Percentiles rank a stretch among this genome's conserved stretches.
Evolutionary conservation across 148 eudicot species (phyloP).

Genomic region (Heliamphora exappendiculata): DNA sequence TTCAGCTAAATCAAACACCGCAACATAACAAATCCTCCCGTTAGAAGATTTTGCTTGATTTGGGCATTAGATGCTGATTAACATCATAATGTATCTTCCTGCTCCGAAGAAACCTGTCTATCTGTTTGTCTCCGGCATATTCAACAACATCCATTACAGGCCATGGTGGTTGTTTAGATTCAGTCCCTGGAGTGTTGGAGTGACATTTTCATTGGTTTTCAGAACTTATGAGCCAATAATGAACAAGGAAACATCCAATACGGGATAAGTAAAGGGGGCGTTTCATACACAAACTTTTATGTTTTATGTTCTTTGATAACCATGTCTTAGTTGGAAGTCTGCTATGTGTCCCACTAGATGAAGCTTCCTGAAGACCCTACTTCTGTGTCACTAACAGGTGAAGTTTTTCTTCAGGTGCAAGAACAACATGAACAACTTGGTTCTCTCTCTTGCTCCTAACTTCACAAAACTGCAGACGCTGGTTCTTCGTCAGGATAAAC

Average conservation of each 20-base stretch:
- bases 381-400: neutral
- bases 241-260: neutral
- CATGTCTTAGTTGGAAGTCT: no score
- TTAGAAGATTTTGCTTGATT: no score
- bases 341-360: no score
- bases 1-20: no score
- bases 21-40: no score
- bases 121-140: neutral
- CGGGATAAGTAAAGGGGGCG: neutral
- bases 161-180: neutral
- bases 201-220: neutral
- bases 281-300: neutral
- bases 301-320: neutral
- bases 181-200: neutral
- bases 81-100: no score
- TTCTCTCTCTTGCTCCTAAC: conserved; percentile 67
- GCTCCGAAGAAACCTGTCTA: neutral
- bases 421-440: conserved; percentile 70
- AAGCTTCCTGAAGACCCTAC: no score
- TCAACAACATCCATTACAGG: neutral
- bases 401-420: conserved; percentile 56
- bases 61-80: no score
- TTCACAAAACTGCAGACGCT: conserved; percentile 66
- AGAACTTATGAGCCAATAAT: neutral
- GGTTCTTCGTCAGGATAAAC: conserved; percentile 72